A percentile compares a stretch with the other conserved stretches of the same genome.
Evolutionary conservation across 2,329 filamentous ascomycete genomes (phyloP).

Genomic region (Neonectria magnoliae): DNA sequence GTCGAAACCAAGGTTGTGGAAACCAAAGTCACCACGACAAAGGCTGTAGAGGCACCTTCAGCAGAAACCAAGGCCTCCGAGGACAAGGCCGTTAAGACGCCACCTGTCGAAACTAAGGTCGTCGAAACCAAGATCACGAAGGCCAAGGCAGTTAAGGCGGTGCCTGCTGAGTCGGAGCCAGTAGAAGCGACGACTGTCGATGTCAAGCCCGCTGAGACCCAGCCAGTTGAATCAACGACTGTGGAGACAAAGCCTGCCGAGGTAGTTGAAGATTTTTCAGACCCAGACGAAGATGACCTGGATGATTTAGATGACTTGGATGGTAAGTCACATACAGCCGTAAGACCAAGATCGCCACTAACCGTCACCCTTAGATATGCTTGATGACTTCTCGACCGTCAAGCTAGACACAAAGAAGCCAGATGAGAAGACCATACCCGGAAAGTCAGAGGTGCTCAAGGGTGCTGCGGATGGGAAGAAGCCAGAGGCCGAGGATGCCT

Average conservation of each 20-base stretch:
- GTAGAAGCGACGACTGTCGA: neutral
- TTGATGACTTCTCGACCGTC: conserved; percentile 85
- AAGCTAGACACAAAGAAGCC: conserved; percentile 55
- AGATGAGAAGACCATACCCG: conserved; percentile 41
- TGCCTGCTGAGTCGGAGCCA: neutral
- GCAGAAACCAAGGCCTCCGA: neutral
- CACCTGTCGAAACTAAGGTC: neutral
- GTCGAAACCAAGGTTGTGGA: conserved; percentile 7
- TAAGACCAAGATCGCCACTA: neutral
- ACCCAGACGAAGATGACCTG: conserved; percentile 91
- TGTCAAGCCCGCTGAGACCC: conserved; percentile 1
- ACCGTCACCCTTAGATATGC: conserved; percentile 72
- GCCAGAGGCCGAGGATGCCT: conserved; percentile 49
- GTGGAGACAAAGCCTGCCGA: conserved; percentile 15
- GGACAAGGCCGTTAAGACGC: neutral
- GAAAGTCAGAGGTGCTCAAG: conserved; percentile 47
- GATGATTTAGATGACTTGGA: conserved; percentile 96
- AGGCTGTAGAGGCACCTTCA: neutral
- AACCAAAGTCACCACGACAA: neutral
- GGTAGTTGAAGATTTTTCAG: conserved; percentile 70
- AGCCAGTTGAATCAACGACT: neutral
- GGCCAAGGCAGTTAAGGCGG: neutral
- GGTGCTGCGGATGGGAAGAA: conserved; percentile 43
- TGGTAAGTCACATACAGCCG: conserved; percentile 57
- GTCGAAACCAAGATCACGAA: conserved; percentile 8